Base-by-base conservation (phyloP, 345 rosid genomes). In the Ailanthus altissimus region DNA sequence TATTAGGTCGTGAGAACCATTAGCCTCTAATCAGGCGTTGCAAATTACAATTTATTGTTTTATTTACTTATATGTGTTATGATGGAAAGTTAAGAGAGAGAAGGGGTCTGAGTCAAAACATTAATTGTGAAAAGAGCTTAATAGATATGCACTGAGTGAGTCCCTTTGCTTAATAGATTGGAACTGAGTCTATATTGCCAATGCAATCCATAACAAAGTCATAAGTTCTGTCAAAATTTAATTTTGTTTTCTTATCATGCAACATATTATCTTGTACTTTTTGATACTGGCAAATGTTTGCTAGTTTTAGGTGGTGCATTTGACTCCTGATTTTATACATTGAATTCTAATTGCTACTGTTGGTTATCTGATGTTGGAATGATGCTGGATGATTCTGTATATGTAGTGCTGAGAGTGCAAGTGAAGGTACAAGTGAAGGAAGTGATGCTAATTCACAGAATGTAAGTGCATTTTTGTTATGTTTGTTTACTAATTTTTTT, bases 341-440 rank as follows among this genome's bases (percentile, higher is more conserved):
- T 40, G 51, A 60, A 57, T 43, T 68, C 20, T 32, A 32, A 43
- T 20, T 46, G 57, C 57, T 46, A 13, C 32, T 20, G 50, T 4
- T 70, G 59, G 13, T 28, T n/a, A 20, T 76, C 85, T 89, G 81
- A 80, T 76, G 18, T 57, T 81, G 61, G 69, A 65, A 32, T 45
- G 71, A 26, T 61, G 67, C 50, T 80, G 58, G 49, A 40, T 50
- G 71, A 26, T 61, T 70, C 54, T 80, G 58, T 43, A 32, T 70
- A 47, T 84, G 81, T 78, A 93, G 99, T 83, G 94, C 87, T 26
- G 99, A 96, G 78, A 96, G 93, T 84, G 97, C 77, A 74, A 92
- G 97, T 83, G 99, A 92, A 83, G 98, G 97, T 80, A 85, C 97
- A 66, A 96, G 98, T 85, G 98, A 92, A 89, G 98, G 98, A 83